Conservation (phyloP, 768 basidiomycete species). For the Pleurotus giganteus region DNA sequence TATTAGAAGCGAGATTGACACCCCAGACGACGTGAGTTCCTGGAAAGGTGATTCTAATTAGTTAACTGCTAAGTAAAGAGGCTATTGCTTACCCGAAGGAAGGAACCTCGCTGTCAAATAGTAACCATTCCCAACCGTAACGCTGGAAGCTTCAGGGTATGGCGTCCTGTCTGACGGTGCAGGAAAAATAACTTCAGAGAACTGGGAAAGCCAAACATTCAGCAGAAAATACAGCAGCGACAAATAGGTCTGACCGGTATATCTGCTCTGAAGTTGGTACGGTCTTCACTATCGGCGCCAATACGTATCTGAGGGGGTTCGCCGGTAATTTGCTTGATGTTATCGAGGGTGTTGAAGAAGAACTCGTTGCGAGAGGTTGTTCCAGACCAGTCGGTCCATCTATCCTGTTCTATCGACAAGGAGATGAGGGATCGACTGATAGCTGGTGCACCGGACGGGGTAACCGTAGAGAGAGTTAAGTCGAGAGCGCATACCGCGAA, state of each 20-base stretch:
- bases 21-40: conserved; percentile 56
- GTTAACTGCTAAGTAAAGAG: neutral
- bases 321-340: conserved; percentile 51
- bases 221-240: no score
- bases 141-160: conserved; percentile 65
- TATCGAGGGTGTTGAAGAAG: conserved; percentile 57
- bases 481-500: conserved; percentile 19
- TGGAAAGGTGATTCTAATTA: neutral
- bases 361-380: conserved; percentile 51
- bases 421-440: conserved; percentile 52
- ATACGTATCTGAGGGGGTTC: conserved; percentile 56
- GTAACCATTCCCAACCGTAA: conserved; percentile 58
- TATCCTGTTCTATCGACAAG: conserved; percentile 69
- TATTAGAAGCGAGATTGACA: conserved; percentile 57
- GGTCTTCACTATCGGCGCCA: conserved; percentile 57
- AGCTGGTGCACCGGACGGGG: conserved; percentile 31
- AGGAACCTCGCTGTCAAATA: conserved; percentile 53
- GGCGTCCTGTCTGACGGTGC: conserved; percentile 46
- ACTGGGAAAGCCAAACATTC: no score
- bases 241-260: no score
- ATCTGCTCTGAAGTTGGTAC: conserved; percentile 52
- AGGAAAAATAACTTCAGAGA: conserved; percentile 49
- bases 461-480: conserved; percentile 38
- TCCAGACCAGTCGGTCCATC: conserved; percentile 70
- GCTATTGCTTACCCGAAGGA: conserved; percentile 41